Conservation (phyloP, 208 protist genomes). For the Herpetomonas samuelpessoai region DNA sequence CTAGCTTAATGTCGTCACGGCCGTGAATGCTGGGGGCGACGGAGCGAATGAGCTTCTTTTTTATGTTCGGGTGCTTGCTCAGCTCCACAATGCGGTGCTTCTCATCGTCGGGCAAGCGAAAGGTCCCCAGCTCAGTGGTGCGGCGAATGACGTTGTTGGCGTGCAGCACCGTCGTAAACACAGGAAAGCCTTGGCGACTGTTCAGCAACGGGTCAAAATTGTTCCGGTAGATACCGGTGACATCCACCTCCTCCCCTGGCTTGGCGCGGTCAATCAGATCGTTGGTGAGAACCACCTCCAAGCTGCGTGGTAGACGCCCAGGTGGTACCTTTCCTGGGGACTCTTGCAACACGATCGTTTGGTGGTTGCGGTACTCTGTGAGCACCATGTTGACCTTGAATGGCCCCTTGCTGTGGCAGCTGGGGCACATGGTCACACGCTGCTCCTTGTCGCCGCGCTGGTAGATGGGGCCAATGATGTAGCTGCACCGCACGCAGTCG, state of each 20-base stretch:
- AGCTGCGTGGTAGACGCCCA: slow-evolving; percentile 97
- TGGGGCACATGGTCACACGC: slow-evolving; percentile 84
- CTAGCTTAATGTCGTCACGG: slow-evolving; percentile 99
- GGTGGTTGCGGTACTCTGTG: slow-evolving; percentile 99
- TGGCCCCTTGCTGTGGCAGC: slow-evolving; percentile 93
- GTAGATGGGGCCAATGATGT: slow-evolving; percentile 92
- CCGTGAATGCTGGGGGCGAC: slow-evolving; percentile 99
- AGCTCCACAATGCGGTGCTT: slow-evolving; percentile 86
- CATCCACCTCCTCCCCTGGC: slow-evolving; percentile 97
- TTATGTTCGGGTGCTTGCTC: slow-evolving; percentile 84
- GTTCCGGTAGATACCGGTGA: slow-evolving; percentile 99
- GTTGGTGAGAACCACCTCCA: slow-evolving; percentile 97
- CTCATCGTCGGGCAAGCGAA: slow-evolving; percentile 90
- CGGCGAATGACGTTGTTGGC: slow-evolving; percentile 96
- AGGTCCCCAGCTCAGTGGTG: slow-evolving; percentile 81
- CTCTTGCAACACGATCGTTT: slow-evolving; percentile 98
- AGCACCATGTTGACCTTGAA: slow-evolving; percentile 96
- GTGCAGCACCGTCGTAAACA: slow-evolving; percentile 98
- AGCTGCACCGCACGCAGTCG: slow-evolving; percentile 95
- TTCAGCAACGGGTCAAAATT: slow-evolving; percentile 98
- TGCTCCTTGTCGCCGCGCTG: slow-evolving; percentile 88
- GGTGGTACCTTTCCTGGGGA: slow-evolving; percentile 97
- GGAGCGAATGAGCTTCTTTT: slow-evolving; percentile 92
- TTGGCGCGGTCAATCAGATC: slow-evolving; percentile 98
- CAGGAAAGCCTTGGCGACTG: slow-evolving; percentile 97